These are phyloP conservation scores for Leccinum pachyderme DNA, from an alignment of 1,284 basidiomycete species.

Conservation along the genomic window DNA sequence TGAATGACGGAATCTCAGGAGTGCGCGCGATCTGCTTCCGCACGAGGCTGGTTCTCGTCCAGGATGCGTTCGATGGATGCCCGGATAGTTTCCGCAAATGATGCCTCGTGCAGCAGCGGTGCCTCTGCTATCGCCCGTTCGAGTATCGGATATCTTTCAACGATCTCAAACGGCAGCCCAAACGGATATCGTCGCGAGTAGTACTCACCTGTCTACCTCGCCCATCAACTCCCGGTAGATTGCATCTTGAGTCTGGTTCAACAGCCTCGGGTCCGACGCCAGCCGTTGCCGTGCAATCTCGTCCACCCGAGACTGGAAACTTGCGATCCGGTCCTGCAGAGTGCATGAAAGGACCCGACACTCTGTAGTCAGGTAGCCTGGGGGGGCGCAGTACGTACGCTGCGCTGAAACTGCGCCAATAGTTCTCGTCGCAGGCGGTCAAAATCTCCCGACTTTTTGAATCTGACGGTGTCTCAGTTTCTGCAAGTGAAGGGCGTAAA, in stretches of 20 bases:
- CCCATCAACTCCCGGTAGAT: slow-evolving; percentile 63
- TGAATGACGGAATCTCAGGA: not conserved
- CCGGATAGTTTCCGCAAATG: slow-evolving; percentile 47
- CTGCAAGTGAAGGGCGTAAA: not conserved
- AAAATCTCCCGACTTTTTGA: slow-evolving; percentile 79
- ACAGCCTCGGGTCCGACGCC: slow-evolving; percentile 50
- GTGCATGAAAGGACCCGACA: not conserved
- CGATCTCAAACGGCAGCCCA: not conserved
- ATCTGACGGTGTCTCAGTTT: slow-evolving; percentile 41
- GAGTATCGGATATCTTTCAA: slow-evolving; percentile 33
- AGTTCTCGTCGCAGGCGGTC: slow-evolving; percentile 69
- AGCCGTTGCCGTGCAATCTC: slow-evolving; percentile 60
- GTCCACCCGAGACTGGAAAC: slow-evolving; percentile 56
- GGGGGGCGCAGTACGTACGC: slow-evolving; percentile 51
- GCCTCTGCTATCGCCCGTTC: slow-evolving; percentile 62
- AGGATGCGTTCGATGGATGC: slow-evolving; percentile 43
- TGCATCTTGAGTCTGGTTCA: slow-evolving; percentile 51
- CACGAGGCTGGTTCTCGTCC: slow-evolving; percentile 24
- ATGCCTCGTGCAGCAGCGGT: slow-evolving; percentile 48
- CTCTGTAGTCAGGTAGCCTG: not conserved
- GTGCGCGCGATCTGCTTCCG: slow-evolving; percentile 18
- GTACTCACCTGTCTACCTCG: slow-evolving; percentile 62
- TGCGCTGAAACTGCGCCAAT: slow-evolving; percentile 58
- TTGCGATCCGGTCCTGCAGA: slow-evolving; percentile 46
- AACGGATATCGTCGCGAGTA: not conserved